Conservation (phyloP, 106 monocot genomes). For the Phalaenopsis equestris region DNA sequence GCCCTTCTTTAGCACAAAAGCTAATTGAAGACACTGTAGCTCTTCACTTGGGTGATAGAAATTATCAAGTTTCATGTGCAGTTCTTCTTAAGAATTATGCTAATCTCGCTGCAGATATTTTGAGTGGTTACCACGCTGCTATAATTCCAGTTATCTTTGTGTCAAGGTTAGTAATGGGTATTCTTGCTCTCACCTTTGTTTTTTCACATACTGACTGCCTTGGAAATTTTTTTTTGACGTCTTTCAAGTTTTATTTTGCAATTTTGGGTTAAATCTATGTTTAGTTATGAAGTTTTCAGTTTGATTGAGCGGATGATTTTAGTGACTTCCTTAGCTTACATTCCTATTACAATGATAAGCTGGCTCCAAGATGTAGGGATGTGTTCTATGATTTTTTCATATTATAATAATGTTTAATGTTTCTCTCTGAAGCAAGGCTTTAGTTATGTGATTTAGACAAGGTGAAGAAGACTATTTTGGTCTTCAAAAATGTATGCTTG, state of each 20-base stretch:
- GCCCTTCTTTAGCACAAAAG: slow-evolving; percentile 54
- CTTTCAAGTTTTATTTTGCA: background rate
- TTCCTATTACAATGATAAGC: background rate
- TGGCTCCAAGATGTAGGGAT: background rate
- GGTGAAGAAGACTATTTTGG: no score
- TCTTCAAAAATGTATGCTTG: no score
- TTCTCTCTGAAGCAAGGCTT: no score
- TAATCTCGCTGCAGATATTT: slow-evolving; percentile 63
- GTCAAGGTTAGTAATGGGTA: slow-evolving; percentile 50
- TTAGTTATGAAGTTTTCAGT: background rate
- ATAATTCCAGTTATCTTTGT: slow-evolving; percentile 72
- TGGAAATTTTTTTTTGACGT: background rate
- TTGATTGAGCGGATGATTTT: background rate
- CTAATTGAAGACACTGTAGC: slow-evolving; percentile 71
- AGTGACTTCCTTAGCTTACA: background rate
- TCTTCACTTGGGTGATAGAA: slow-evolving; percentile 79
- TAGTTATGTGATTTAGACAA: no score
- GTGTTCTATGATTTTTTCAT: background rate
- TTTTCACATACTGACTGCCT: background rate
- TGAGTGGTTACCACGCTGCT: slow-evolving; percentile 58
- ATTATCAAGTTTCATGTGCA: slow-evolving; percentile 77
- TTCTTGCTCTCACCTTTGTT: background rate
- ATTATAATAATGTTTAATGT: background rate
- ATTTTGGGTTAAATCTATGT: background rate
- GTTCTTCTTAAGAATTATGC: slow-evolving; percentile 68